Evolutionary conservation across 345 rosid species (phyloP), one percentile per base, ranked within the genome.

Genomic region (Melaleuca alternifolia): DNA sequence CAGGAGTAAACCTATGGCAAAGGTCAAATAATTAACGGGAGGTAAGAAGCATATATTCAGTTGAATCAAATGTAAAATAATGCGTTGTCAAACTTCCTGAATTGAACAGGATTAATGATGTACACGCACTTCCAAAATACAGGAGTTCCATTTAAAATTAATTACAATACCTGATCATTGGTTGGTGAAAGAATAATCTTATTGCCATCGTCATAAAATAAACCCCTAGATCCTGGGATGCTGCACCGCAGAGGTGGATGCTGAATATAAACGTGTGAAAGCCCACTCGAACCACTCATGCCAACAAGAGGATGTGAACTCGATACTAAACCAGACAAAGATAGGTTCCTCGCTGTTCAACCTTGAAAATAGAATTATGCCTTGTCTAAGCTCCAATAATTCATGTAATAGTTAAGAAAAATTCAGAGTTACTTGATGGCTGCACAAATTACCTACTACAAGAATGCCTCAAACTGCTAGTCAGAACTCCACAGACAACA

Each of bases 121-220:
- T 18, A 48, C 81, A 71, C 37, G 33, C 81, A 37, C 81, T 37
- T 71, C 48, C 81, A 18, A 71, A 71, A 71, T 21, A 71, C 81
- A 71, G 81, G 48, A 71, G 26, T 37, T 37, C 26, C 26, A 18
- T 18, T 85, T 61, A 46, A 59, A 26, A 21, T 48, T 7, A n/a
- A 59, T 50, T 41, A 84, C 21, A 84, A 65, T 87, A 95, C 99
- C 98, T 95, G 95, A 91, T 89, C 89, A 86, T 93, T 90, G 61
- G 96, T 91, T 71, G 93, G 89, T 59, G 93, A 90, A 62, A 95
- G 89, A 33, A 96, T 92, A 89, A 95, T 87, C 92, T 94, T 96
- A 91, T 91, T 94, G 87, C 95, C 98, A 90, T 98, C 99, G 89
- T 98, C 99, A 88, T 96, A 98, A 92, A 92, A 94, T 85, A 95